Base-by-base conservation (phyloP, 768 basidiomycete species). In the Rhodotorula kratochvilovae region DNA sequence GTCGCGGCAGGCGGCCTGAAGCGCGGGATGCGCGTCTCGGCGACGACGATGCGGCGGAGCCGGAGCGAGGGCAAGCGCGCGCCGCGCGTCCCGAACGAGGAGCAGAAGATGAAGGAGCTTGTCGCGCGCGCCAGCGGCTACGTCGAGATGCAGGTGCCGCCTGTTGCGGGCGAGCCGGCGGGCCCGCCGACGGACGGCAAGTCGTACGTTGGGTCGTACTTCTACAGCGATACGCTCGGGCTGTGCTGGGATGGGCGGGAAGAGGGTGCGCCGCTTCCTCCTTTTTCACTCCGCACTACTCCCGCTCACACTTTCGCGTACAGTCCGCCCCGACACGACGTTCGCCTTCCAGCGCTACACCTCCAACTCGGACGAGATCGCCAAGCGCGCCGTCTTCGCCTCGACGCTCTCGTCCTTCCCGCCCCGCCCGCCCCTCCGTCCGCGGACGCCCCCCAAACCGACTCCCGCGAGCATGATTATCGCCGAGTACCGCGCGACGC, bases 231-330 rank as follows among this genome's bases (percentile, higher is more conserved):
- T 13, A 21, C 51, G 43, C 59, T 70, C 12, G 68, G 68, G 3
- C 33, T 70, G 0, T 70, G 68, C 33, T 70, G 68, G 68, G 68
- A 70, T 43, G 68, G 68, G 12, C 21, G 63, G 27, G 68, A 70
- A 53, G 29, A 35, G 21, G 68, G 68, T 65, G 45, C 55, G 68
- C 35, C 39, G 0, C 15, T 3, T 4, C 17, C 19, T 10, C 16
- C 31, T 53, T 29, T 2, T 36, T 17, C 21, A 11, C 31, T 8
- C 31, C 29, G n/a, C 54, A 15, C 35, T 23, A 33, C 12, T 33
- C 35, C 12, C 5, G 3, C 23, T 55, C n/a, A 31, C 25, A 25
- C 23, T 45, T 15, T 5, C n/a, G 3, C 29, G 21, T 31, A 19
- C 54, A 70, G 68, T 70, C 7, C 63, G 54, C 17, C 68, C 68